These are phyloP conservation scores for Cercospora sesami DNA, from an alignment of 2,329 filamentous ascomycete genomes.

Conservation along the genomic window DNA sequence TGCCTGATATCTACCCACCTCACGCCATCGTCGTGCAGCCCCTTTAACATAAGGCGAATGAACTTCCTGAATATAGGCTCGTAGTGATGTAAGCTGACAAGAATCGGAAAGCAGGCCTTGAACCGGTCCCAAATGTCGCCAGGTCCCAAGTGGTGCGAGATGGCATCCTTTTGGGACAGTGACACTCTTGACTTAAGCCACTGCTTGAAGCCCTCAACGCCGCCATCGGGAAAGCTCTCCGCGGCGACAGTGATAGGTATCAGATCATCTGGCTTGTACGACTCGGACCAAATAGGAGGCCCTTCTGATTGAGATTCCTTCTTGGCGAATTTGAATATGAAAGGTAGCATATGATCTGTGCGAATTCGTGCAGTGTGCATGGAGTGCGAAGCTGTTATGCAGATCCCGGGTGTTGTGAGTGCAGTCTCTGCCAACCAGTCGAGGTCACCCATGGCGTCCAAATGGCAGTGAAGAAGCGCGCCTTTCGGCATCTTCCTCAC, in stretches of 20 bases:
- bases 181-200: slow-evolving; percentile 76
- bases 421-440: slow-evolving; percentile 74
- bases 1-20: slow-evolving; percentile 80
- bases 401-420: slow-evolving; percentile 70
- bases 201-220: slow-evolving; percentile 67
- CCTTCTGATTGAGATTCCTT: slow-evolving; percentile 44
- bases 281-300: slow-evolving; percentile 60
- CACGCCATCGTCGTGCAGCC: slow-evolving; percentile 77
- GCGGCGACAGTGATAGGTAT: slow-evolving; percentile 65
- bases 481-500: slow-evolving; percentile 87
- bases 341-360: slow-evolving; percentile 48
- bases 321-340: slow-evolving; percentile 61
- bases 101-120: slow-evolving; percentile 70
- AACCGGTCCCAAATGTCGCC: slow-evolving; percentile 87
- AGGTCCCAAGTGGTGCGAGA: slow-evolving; percentile 78
- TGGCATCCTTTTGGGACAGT: slow-evolving; percentile 69
- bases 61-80: slow-evolving; percentile 84
- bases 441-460: slow-evolving; percentile 88
- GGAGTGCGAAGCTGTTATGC: slow-evolving; percentile 61
- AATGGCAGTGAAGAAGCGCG: slow-evolving; percentile 77
- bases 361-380: slow-evolving; percentile 58
- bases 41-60: slow-evolving; percentile 67
- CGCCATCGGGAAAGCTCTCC: slow-evolving; percentile 71
- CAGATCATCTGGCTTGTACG: slow-evolving; percentile 61
- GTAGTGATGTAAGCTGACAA: slow-evolving; percentile 77